Evolutionary conservation across 2,329 filamentous ascomycete genomes (phyloP), one percentile per base, ranked within the genome.

Genomic region (Epicoccum nigrum): DNA sequence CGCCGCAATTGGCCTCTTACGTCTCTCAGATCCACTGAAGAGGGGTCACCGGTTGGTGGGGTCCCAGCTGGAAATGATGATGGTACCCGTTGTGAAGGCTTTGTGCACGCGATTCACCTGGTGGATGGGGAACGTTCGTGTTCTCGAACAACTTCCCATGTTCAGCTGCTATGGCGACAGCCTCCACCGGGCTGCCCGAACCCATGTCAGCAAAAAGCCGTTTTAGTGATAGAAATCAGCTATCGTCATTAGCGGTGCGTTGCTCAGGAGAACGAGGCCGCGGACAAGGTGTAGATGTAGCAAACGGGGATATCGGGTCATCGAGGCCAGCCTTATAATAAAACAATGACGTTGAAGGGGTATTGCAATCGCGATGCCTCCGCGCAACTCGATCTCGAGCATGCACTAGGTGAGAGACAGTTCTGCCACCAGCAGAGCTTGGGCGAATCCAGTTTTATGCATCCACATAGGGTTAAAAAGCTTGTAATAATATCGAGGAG

Each of bases 31-130:
- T 51, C 55, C 64, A 63, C 63, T 57, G 58, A 64, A 55, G 68
- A 72, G 66, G 71, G 68, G 67, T 65, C 60, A 61, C 62, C 53
- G 59, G 60, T 59, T 68, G 64, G 70, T 69, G 69, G 69, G 68
- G 69, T 69, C 63, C 57, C 52, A 58, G 55, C 60, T 47, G 37
- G 43, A 52, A 52, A 47, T 52, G 33, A 47, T 52, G 49, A 52
- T 52, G 33, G 49, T 37, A 40, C 49, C 49, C 40, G 55, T 62
- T 70, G 58, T 68, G 64, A 69, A 70, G 60, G 58, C 20, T 63
- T 73, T 45, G 65, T 72, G 69, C 66, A 69, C 50, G 56, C 44
- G 43, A 45, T 54, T 55, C 54, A 45, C 44, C 51, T 40, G 53
- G 57, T 51, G 51, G 45, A 49, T 47, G 53, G 57, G 56, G 49